Conservation (phyloP, 2,329 filamentous ascomycete genomes). For the Diplodia mutila region DNA sequence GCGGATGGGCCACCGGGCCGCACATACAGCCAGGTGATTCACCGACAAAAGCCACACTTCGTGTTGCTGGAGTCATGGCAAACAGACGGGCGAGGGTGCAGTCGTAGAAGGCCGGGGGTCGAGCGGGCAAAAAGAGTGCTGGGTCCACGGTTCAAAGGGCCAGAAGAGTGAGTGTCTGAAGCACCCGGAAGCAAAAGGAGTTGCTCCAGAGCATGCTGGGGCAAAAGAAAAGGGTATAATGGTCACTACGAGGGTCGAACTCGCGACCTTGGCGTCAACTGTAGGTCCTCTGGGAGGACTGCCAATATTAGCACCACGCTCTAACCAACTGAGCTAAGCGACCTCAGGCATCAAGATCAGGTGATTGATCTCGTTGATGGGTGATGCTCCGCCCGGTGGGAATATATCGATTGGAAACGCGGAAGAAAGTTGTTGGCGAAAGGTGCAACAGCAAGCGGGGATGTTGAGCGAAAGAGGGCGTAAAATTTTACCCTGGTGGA, state of each 20-base stretch:
- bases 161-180: neutral
- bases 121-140: neutral
- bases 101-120: neutral
- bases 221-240: constrained; percentile 16
- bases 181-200: neutral
- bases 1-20: neutral
- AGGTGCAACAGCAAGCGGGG: neutral
- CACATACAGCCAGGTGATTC: neutral
- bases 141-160: neutral
- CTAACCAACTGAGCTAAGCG: constrained; percentile 31
- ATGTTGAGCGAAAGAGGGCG: neutral
- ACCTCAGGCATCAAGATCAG: constrained; percentile 4
- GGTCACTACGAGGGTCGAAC: constrained; percentile 30
- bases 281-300: neutral
- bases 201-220: neutral
- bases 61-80: neutral
- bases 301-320: constrained; percentile 29
- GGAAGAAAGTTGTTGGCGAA: neutral
- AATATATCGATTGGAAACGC: neutral
- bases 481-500: constrained; percentile 17
- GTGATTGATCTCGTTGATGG: neutral
- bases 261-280: constrained; percentile 29
- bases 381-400: neutral
- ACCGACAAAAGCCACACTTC: constrained; percentile 1
- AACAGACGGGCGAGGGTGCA: no score